These are phyloP conservation scores for Grigorovia transvaalensis DNA, from an alignment of 805 yeast species.

Conservation along the genomic window DNA sequence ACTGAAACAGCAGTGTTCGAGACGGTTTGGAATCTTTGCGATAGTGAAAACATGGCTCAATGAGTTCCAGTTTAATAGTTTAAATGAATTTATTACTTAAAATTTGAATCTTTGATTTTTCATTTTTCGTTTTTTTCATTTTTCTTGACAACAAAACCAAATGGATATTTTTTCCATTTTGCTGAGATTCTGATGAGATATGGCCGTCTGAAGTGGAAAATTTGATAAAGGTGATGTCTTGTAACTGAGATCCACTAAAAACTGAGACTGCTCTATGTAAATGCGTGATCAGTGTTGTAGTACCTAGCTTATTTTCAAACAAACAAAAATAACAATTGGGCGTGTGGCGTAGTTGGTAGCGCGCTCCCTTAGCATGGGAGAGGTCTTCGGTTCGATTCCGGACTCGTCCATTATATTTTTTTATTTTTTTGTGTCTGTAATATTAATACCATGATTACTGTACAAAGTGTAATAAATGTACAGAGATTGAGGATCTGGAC, in stretches of 20 bases:
- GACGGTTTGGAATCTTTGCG: conserved; percentile 39
- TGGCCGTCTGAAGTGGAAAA: too few species aligned
- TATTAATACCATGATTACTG: too few species aligned
- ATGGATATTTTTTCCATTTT: neutral
- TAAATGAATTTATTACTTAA: neutral
- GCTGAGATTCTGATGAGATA: neutral
- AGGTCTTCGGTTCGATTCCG: conserved; percentile 12
- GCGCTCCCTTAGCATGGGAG: conserved; percentile 14
- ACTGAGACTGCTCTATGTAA: too few species aligned
- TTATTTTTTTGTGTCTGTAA: neutral
- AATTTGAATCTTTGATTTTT: neutral
- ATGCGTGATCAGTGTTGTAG: too few species aligned
- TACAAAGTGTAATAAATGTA: too few species aligned
- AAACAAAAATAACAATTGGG: neutral
- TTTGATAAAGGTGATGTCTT: too few species aligned
- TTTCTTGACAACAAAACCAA: neutral
- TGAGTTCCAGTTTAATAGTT: neutral
- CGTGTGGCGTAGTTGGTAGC: conserved; percentile 11
- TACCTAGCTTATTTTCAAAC: too few species aligned
- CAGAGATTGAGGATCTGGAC: too few species aligned
- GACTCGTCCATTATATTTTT: conserved; percentile 5
- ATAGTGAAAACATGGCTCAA: conserved; percentile 32
- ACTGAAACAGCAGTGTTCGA: conserved; percentile 47
- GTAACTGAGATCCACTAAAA: too few species aligned
- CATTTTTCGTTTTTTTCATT: neutral